phyloP scores from a whole-genome alignment of 2,329 filamentous ascomycete genomes.

The Fusarium stilboides region DNA sequence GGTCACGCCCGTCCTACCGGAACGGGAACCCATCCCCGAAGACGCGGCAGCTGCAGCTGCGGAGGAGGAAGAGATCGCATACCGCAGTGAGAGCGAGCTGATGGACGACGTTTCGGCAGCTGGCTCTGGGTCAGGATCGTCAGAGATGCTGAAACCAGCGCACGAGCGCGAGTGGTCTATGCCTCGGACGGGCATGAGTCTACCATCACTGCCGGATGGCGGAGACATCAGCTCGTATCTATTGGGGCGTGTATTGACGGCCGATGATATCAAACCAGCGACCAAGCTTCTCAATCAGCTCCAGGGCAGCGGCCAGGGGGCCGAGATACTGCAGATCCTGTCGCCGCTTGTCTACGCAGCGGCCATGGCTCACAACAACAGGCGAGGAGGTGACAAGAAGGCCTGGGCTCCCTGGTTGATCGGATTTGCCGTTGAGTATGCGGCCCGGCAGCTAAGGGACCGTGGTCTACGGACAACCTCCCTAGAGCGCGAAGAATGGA shows the following conservation, averaged over 20 bases:
- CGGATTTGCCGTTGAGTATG: slow-evolving; percentile 87
- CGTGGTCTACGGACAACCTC: slow-evolving; percentile 85
- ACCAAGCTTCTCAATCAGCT: slow-evolving; percentile 87
- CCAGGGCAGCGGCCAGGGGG: slow-evolving; percentile 79
- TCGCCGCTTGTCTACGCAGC: slow-evolving; percentile 89
- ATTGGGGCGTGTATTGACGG: slow-evolving; percentile 89
- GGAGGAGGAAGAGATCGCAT: slow-evolving; percentile 58
- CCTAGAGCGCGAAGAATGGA: slow-evolving; percentile 91
- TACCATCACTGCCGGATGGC: slow-evolving; percentile 86
- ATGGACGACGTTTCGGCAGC: slow-evolving; percentile 60
- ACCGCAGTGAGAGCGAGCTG: slow-evolving; percentile 59
- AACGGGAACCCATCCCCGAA: slow-evolving; percentile 82
- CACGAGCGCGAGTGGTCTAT: slow-evolving; percentile 82
- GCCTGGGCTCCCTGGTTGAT: slow-evolving; percentile 95
- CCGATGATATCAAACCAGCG: slow-evolving; percentile 96
- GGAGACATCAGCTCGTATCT: slow-evolving; percentile 90
- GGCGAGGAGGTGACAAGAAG: slow-evolving; percentile 70
- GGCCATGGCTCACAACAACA: slow-evolving; percentile 77
- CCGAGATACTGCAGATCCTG: slow-evolving; percentile 93
- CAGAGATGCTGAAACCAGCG: slow-evolving; percentile 50
- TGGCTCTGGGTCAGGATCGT: slow-evolving; percentile 43
- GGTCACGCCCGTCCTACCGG: slow-evolving; percentile 86
- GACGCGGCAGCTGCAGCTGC: slow-evolving; percentile 66
- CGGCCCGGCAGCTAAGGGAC: slow-evolving; percentile 85
- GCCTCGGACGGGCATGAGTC: slow-evolving; percentile 90